Evolutionary conservation across 73 alveolate genomes (phyloP), one percentile per base, ranked within the genome.

Genomic region (Loxodes magnus): DNA sequence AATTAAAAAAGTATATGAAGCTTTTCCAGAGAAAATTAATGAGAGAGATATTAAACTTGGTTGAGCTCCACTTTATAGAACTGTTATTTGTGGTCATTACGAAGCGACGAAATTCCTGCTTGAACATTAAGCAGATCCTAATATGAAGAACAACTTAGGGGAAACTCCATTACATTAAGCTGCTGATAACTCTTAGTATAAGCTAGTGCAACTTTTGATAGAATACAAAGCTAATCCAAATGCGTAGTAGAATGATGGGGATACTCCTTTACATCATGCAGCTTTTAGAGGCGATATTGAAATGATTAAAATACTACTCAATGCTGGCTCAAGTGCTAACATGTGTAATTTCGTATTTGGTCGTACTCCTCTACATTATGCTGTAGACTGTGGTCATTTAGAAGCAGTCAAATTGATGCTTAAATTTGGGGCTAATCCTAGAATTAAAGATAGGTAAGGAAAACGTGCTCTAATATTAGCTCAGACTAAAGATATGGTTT

Each of bases 181-280:
- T 46, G 75, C 74, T 9, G 87, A 73, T 37, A 57, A 56, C 27
- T 63, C 61, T 38, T 54, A 64, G 42, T 73, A 73, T 49, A 67
- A 61, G 41, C 71, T 76, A 20, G 72, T 67, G 29, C 66, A 65
- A 33, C 60, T 73, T 4, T 48, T 73, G 35, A 35, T 73, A 9
- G 58, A 51, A 57, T 51, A 73, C 56, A 51, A 62, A 39, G 70
- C 87, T 6, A 64, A 73, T 64, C 63, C 77, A 16, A 73, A 73
- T 46, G 56, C 56, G 16, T 55, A 64, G 7, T 63, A 66, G 56
- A 73, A 71, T 38, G 74, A 73, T 55, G 68, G 68, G 16, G 84
- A 88, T 50, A 64, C 90, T 31, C 82, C 94, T 5, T 41, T 77
- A 3, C 97, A 88, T 63, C 69, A 83, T 39, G 94, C 97, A 10